Evolutionary conservation across 306 rosid species (phyloP), one percentile per base, ranked within the genome.

Genomic region (Gillenia trifoliata): DNA sequence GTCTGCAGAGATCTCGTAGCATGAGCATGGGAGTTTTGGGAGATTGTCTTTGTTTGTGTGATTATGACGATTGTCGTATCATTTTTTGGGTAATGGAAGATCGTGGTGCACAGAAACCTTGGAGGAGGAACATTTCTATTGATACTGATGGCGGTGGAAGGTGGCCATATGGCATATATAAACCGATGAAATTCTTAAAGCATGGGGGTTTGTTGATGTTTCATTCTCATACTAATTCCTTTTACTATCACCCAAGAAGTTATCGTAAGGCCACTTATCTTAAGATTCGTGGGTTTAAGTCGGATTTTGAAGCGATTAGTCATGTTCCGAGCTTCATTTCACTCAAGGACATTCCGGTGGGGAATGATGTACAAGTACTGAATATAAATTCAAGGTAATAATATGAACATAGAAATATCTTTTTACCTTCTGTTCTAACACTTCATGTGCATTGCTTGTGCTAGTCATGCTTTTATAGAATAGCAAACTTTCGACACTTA

Each of bases 251-350:
- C 49, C 69, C 41, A 30, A 15, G 28, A 43, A 30, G 3, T 22
- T 6, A 12, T n/a, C n/a, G n/a, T 3, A 7, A 12, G 3, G 16
- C 6, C 45, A 74, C 26, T n/a, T 63, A 17, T 49, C 62, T 74
- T 29, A 47, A 25, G 63, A 62, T 63, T 22, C 25, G 22, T 0
- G 63, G 52, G 43, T 13, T 45, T 6, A 16, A n/a, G 12, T 43
- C 77, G 11, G 20, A 66, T 16, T 74, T 22, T 47, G 62, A 45
- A 23, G 33, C n/a, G 26, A 3, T 64, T 3, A 25, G 49, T 64
- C 60, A 74, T 49, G 68, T 50, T 64, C 71, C 78, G 4, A 74
- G 71, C 78, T 64, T 64, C 5, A 63, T 63, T 31, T 49, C 64
- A 4, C 62, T 63, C 33, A 73, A 61, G 57, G 55, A 45, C 69